Base-by-base conservation (phyloP, 805 yeast species). In the Yarrowia alimentaria region DNA sequence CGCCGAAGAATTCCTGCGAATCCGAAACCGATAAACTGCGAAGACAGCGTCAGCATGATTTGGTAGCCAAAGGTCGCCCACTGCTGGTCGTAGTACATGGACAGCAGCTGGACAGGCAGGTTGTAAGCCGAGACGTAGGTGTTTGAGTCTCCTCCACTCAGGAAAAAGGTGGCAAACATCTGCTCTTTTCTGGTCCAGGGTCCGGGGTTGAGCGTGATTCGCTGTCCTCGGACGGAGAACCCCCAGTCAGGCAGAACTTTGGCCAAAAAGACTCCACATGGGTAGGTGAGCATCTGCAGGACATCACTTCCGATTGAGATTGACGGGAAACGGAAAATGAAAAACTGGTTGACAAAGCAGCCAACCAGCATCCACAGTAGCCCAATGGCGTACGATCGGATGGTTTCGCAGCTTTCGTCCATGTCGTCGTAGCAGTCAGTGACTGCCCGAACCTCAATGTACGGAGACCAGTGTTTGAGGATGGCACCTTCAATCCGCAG, bases 1-100 rank as follows among this genome's bases (percentile, higher is more conserved):
- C 76, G 71, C 62, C 83, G 72, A 25, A 78, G 68, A 45, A 81
- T 49, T 13, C 87, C 87, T 37, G 84, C 85, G 29, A 79, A 68
- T 38, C 84, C 83, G 58, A 79, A 80, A 18, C 87, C 87, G 54
- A 81, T 67, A 62, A 75, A 73, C 63, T 81, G 86, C 25, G 83
- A 75, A 14, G 82, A 72, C 61, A 77, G 67, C 22, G 74, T 73
- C 31, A 78, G 65, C 53, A 78, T 60, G 19, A 80, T 61, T 53
- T 75, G 76, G 56, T 74, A 78, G 52, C 64, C 56, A 16, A 50
- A 34, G 17, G 16, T 13, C 56, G 58, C 73, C 75, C 63, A 65
- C 54, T 34, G 61, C 56, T 49, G 58, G 56, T 49, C 55, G 47
- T 56, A 62, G 48, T 26, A 66, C 57, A 26, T 60, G 57, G 31